phyloP scores from a whole-genome alignment of 768 basidiomycete species.

The Floccularia luteovirens region DNA sequence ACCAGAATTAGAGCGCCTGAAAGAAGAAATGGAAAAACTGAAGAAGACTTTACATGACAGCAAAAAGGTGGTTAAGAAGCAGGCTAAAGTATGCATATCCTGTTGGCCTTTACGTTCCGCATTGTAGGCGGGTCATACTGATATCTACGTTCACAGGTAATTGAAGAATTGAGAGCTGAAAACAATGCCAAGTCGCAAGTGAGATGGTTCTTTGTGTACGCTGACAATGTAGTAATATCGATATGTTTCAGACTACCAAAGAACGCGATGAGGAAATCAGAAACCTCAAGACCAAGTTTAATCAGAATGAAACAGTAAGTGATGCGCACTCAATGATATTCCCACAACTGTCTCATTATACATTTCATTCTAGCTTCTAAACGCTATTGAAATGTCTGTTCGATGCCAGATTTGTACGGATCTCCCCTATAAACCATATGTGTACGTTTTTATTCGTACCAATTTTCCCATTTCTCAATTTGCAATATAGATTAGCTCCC shows the following conservation, averaged over 20 bases:
- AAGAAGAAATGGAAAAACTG: constrained; percentile 47
- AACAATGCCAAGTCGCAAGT: constrained; percentile 14
- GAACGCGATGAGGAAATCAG: constrained; percentile 37
- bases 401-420: constrained; percentile 81
- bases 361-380: constrained; percentile 32
- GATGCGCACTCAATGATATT: constrained; percentile 33
- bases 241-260: constrained; percentile 26
- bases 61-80: constrained; percentile 45
- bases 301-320: constrained; percentile 46
- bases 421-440: constrained; percentile 52
- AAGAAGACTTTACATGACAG: constrained; percentile 39
- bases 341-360: background rate
- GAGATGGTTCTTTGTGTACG: background rate
- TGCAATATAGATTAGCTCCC: constrained; percentile 30
- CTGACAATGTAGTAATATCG: background rate
- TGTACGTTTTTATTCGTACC: constrained; percentile 34
- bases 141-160: constrained; percentile 24
- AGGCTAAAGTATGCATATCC: constrained; percentile 41
- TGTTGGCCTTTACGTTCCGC: background rate
- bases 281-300: constrained; percentile 35
- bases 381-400: constrained; percentile 47
- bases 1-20: constrained; percentile 47
- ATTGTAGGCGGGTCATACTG: background rate
- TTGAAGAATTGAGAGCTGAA: constrained; percentile 45
- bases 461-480: background rate